These are phyloP conservation scores for Galerina marginata DNA, from an alignment of 768 basidiomycete genomes.

Conservation along the genomic window DNA sequence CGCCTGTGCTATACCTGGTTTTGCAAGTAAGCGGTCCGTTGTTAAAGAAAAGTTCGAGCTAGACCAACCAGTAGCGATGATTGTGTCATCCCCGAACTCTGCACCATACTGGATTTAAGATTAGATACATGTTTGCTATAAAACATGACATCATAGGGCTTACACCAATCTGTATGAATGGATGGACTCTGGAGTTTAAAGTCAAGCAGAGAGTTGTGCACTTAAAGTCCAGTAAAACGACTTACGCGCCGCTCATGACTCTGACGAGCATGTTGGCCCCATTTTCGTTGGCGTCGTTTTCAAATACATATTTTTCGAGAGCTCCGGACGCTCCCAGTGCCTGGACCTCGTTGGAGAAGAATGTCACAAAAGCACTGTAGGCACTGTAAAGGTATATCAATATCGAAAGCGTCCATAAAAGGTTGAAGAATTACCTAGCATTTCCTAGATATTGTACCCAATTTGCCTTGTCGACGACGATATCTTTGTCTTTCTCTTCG, in stretches of 20 bases:
- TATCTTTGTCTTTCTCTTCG: constrained; percentile 38
- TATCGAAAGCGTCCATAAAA: neutral
- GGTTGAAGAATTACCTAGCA: constrained; percentile 40
- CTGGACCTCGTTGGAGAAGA: constrained; percentile 46
- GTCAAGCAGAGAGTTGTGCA: neutral
- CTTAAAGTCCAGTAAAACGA: constrained; percentile 5
- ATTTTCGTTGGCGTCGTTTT: constrained; percentile 35
- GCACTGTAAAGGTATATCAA: constrained; percentile 29
- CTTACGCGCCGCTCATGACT: constrained; percentile 41
- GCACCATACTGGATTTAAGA: constrained; percentile 47
- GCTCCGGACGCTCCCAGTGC: constrained; percentile 41
- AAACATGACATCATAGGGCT: constrained; percentile 20
- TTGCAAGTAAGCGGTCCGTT: neutral
- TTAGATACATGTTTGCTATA: neutral
- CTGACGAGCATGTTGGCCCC: constrained; percentile 41
- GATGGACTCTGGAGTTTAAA: constrained; percentile 47
- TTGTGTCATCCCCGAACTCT: constrained; percentile 56
- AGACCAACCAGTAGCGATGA: constrained; percentile 53
- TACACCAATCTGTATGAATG: constrained; percentile 63
- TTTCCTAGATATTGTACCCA: constrained; percentile 57
- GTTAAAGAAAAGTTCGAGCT: neutral
- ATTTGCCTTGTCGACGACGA: constrained; percentile 47
- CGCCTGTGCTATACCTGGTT: constrained; percentile 54
- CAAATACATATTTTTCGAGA: constrained; percentile 56
- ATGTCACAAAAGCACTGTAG: constrained; percentile 42